A percentile compares a stretch with the other conserved stretches of the same genome.
Conservation (phyloP, 225 moss, liverwort and hornwort species). For the Thuidium tamariscinum region DNA sequence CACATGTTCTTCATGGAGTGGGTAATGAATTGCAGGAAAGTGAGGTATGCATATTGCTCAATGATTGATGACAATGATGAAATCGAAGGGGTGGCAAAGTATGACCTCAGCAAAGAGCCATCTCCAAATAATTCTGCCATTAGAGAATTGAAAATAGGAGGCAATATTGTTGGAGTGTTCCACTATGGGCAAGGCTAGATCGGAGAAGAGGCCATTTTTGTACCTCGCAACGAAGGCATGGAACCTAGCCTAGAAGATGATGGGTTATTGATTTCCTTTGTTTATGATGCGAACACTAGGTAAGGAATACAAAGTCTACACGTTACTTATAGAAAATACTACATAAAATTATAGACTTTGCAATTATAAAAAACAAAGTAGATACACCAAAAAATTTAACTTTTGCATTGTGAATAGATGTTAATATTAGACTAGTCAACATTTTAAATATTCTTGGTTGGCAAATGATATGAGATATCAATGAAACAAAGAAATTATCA, state of each 20-base stretch:
- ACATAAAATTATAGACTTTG: background rate
- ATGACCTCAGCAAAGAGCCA: constrained; percentile 28
- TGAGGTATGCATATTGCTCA: constrained; percentile 6
- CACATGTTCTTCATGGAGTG: background rate
- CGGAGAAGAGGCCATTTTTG: constrained; percentile 10
- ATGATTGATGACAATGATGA: background rate
- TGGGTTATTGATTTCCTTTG: background rate
- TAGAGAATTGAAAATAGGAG: background rate
- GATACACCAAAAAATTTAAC: rapidly evolving
- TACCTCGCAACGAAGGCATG: background rate
- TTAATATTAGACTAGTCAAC: background rate
- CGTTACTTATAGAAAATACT: rapidly evolving
- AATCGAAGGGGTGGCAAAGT: constrained; percentile 27
- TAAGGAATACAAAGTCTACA: background rate
- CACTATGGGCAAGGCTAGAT: background rate
- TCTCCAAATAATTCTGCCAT: rapidly evolving
- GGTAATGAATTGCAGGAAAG: background rate
- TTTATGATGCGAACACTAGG: background rate
- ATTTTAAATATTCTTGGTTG: background rate
- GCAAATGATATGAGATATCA: background rate
- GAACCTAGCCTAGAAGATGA: constrained; percentile 30
- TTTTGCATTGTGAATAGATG: background rate
- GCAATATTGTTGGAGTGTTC: background rate
- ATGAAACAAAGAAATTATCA: background rate
- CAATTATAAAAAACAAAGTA: rapidly evolving